These are phyloP conservation scores for Thelonectria blattea DNA, from an alignment of 2,329 filamentous ascomycete genomes.

Conservation along the genomic window DNA sequence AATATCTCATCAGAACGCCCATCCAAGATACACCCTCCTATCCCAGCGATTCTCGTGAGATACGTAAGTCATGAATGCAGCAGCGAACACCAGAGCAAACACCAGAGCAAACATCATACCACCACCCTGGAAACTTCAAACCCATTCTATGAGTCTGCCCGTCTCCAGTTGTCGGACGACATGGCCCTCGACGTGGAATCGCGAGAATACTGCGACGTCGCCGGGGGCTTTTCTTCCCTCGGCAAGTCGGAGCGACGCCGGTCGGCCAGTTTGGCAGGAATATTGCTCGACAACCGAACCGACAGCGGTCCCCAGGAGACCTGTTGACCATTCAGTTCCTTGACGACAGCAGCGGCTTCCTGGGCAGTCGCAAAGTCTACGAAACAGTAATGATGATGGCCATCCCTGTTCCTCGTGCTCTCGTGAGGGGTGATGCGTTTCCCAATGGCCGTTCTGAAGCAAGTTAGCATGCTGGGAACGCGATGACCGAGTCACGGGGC, in stretches of 20 bases:
- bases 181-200: background rate
- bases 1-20: too few species aligned
- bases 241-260: background rate
- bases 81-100: too few species aligned
- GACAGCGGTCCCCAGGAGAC: background rate
- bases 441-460: conserved; percentile 42
- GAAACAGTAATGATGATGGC: conserved; percentile 69
- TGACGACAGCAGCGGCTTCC: conserved; percentile 59
- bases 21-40: too few species aligned
- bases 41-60: too few species aligned
- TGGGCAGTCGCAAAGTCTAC: conserved; percentile 65
- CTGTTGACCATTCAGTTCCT: conserved; percentile 31
- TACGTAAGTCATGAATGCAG: too few species aligned
- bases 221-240: background rate
- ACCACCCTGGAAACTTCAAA: background rate
- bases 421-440: conserved; percentile 65
- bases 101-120: background rate
- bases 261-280: background rate
- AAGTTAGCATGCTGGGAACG: background rate
- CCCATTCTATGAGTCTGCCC: background rate
- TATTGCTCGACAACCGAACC: background rate
- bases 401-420: conserved; percentile 56
- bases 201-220: background rate
- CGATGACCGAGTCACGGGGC: background rate
- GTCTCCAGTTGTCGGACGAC: background rate